Conservation (phyloP, 257 asterid genomes). For the Solanum boliviense region DNA sequence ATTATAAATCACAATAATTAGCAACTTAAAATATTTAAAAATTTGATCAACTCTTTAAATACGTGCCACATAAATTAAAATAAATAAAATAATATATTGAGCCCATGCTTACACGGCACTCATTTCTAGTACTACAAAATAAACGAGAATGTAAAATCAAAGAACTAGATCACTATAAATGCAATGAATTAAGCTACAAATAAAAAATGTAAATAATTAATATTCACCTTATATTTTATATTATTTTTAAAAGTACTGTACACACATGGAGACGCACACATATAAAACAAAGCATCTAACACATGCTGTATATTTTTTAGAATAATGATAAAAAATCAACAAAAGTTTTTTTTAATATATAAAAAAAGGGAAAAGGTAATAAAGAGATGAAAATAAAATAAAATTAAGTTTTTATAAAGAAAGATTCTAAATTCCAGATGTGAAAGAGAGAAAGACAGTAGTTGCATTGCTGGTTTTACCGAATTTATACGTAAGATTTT, state of each 20-base stretch:
- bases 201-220: too few species aligned
- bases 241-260: not conserved
- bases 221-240: not conserved
- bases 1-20: too few species aligned
- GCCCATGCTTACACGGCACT: too few species aligned
- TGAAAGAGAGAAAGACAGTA: not conserved
- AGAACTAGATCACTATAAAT: too few species aligned
- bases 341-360: not conserved
- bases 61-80: too few species aligned
- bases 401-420: not conserved
- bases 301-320: not conserved
- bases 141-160: too few species aligned
- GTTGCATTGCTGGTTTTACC: not conserved
- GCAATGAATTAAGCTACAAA: too few species aligned
- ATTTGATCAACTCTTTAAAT: too few species aligned
- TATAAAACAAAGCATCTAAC: not conserved
- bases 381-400: not conserved
- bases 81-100: too few species aligned
- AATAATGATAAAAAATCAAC: not conserved
- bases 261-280: not conserved
- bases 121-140: too few species aligned
- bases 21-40: too few species aligned
- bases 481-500: too few species aligned
- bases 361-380: not conserved
- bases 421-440: not conserved